Conservation (phyloP, 345 rosid species). For the Euphorbia tirucalli region DNA sequence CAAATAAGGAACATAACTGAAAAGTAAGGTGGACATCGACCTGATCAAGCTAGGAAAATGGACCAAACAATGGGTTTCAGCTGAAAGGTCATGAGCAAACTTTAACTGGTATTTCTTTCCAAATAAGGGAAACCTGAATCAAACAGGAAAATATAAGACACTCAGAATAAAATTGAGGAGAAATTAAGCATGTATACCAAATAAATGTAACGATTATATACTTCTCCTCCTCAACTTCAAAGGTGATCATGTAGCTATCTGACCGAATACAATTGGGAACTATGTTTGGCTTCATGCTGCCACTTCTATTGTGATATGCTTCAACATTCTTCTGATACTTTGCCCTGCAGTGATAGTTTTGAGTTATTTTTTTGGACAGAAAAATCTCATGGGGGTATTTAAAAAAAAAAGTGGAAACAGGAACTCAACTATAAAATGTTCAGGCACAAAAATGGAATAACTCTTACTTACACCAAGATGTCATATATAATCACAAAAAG, state of each 20-base stretch:
- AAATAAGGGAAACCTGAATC: conserved; percentile 80
- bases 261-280: conserved; percentile 94
- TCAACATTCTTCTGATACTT: conserved; percentile 97
- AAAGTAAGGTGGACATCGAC: conserved; percentile 30
- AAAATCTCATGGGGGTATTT: conserved; percentile 2
- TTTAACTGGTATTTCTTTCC: conserved; percentile 94
- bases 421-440: conserved; percentile 3
- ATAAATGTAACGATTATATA: conserved; percentile 24
- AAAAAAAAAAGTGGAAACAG: background rate
- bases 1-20: conserved; percentile 3
- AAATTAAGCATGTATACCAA: background rate
- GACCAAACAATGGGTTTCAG: conserved; percentile 90
- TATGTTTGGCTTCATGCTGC: conserved; percentile 73
- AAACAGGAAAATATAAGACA: conserved; percentile 6
- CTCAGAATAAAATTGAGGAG: conserved; percentile 9
- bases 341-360: conserved; percentile 56
- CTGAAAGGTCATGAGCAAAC: conserved; percentile 69
- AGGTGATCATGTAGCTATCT: conserved; percentile 88
- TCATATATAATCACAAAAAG: background rate
- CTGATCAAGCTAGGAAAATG: conserved; percentile 97
- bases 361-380: background rate
- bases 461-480: background rate
- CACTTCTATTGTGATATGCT: conserved; percentile 86
- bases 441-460: background rate
- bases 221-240: conserved; percentile 98